These are phyloP conservation scores for Megacollybia platyphylla DNA, from an alignment of 1,284 basidiomycete genomes.

Conservation along the genomic window DNA sequence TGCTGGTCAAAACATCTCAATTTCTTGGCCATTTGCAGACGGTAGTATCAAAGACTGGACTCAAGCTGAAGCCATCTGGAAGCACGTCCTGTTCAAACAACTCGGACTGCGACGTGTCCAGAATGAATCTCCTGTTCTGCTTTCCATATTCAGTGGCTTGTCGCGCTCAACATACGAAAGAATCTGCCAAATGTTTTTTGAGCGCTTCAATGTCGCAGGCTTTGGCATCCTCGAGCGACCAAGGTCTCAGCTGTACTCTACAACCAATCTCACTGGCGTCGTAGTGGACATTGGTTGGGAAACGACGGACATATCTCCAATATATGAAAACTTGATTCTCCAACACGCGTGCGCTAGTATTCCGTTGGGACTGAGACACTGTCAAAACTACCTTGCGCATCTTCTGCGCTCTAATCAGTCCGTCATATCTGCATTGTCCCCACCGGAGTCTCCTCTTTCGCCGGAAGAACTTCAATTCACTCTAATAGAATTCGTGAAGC, in stretches of 20 bases:
- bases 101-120: slow-evolving; percentile 71
- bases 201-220: slow-evolving; percentile 87
- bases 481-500: slow-evolving; percentile 45
- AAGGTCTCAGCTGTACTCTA: slow-evolving; percentile 74
- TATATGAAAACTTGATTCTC: slow-evolving; percentile 69
- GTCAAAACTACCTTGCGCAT: slow-evolving; percentile 64
- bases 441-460: slow-evolving; percentile 31
- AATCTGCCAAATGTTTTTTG: slow-evolving; percentile 84
- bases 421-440: slow-evolving; percentile 52
- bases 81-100: slow-evolving; percentile 70
- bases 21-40: slow-evolving; percentile 80
- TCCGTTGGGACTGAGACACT: slow-evolving; percentile 61
- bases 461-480: slow-evolving; percentile 31
- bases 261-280: slow-evolving; percentile 68
- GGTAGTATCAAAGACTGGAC: slow-evolving; percentile 72
- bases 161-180: slow-evolving; percentile 65
- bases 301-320: slow-evolving; percentile 65
- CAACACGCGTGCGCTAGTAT: slow-evolving; percentile 47
- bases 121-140: slow-evolving; percentile 79
- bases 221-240: slow-evolving; percentile 79
- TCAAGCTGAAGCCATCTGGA: slow-evolving; percentile 90
- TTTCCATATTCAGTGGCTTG: slow-evolving; percentile 62
- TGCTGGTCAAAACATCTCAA: slow-evolving; percentile 55
- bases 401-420: slow-evolving; percentile 56
- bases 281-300: slow-evolving; percentile 79